Base-by-base conservation (phyloP, 495 filamentous ascomycete genomes). In the Penicillium lividum region DNA sequence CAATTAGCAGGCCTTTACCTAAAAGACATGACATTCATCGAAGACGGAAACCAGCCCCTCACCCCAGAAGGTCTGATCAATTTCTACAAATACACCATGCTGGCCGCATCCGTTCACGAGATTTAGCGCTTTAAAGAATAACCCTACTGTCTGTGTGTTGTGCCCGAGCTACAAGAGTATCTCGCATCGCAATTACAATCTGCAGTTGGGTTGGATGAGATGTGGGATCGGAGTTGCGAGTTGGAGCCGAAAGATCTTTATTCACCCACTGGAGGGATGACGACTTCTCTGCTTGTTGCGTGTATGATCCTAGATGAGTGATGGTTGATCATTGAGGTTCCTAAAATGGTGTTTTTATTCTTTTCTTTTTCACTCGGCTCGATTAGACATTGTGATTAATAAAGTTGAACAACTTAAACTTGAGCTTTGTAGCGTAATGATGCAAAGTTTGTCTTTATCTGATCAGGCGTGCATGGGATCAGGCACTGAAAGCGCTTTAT, bases 1-100 rank as follows among this genome's bases (percentile, higher is more conserved):
- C 57, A 34, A 15, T 18, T 31, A 49, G 31, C 53, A 94, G 91
- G 91, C 63, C 89, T 97, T 38, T 97, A 94, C 67, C 80, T 97
- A 30, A 97, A 92, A 53, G 93, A 97, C 73, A 80, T 98, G 15
- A 95, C 91, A 34, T 98, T 98, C 74, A 95, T 96, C 65, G 92
- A 96, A 75, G 93, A 98, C 65, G 93, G 93, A 55, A 98, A 96
- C 59, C 89, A 91, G n/a, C 89, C 88, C 15, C 80, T 90, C 61
- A 94, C 94, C 70, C 89, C 90, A 67, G 89, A 90, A 16, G 86
- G 91, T 51, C 79, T 93, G 58, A 96, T 97, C 74, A 97, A 97
- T 76, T 97, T 97, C 69, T 86, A 87, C 62, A 97, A 97, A 78
- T 89, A 91, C 30, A 85, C 89, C 22, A 96, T 95, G 79, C 90